Evolutionary conservation across 768 basidiomycete species (phyloP).

Genomic region (Tephrocybe sp.): DNA sequence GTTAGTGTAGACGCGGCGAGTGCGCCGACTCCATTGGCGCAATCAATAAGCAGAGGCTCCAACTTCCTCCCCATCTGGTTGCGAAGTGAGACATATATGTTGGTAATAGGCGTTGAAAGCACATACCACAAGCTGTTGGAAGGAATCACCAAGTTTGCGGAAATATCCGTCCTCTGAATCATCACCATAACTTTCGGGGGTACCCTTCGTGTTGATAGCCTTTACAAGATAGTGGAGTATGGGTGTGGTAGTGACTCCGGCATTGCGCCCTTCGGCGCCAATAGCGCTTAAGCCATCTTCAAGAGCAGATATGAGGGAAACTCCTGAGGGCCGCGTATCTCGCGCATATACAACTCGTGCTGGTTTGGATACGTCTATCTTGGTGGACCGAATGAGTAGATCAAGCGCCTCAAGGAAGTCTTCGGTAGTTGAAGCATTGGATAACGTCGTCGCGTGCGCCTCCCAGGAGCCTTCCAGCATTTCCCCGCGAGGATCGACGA

Average conservation of each 20-base stretch:
- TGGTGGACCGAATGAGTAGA: constrained; percentile 56
- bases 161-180: constrained; percentile 85
- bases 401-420: constrained; percentile 71
- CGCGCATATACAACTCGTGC: constrained; percentile 87
- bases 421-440: constrained; percentile 77
- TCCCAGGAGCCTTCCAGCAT: constrained; percentile 98
- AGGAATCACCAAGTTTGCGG: constrained; percentile 76
- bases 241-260: constrained; percentile 90
- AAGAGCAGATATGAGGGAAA: constrained; percentile 70
- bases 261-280: constrained; percentile 65
- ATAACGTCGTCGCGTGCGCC: constrained; percentile 76
- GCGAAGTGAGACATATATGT: constrained; percentile 9
- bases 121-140: constrained; percentile 85
- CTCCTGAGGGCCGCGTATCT: constrained; percentile 91
- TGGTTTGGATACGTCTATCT: constrained; percentile 79
- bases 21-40: constrained; percentile 97
- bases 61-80: constrained; percentile 60
- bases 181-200: constrained; percentile 75
- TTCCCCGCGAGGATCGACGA: constrained; percentile 95
- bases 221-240: constrained; percentile 94
- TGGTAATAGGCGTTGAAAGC: background rate
- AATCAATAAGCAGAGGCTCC: constrained; percentile 80
- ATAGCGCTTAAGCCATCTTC: constrained; percentile 82
- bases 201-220: constrained; percentile 84
- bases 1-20: constrained; percentile 63